Evolutionary conservation across 1,284 basidiomycete species (phyloP).

Genomic region (Boletellus dicymbophilus): DNA sequence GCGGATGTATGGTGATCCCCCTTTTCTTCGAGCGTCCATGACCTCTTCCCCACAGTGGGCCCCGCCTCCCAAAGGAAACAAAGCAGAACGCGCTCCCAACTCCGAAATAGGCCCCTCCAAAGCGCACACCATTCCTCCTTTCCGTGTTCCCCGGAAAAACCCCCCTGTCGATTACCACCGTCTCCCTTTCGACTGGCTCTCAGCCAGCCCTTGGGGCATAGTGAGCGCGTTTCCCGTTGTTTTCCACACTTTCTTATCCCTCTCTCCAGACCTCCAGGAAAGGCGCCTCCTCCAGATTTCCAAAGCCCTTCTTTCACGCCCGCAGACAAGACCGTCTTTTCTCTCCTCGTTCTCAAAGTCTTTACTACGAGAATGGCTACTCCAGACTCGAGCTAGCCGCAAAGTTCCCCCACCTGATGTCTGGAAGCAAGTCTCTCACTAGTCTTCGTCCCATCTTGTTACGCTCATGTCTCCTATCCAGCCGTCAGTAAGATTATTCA

Average conservation of each 20-base stretch:
- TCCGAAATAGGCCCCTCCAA: slow-evolving; percentile 1
- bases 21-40: slow-evolving; percentile 4
- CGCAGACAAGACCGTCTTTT: slow-evolving; percentile 24
- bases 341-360: slow-evolving; percentile 18
- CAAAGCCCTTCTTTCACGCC: slow-evolving; percentile 21
- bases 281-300: slow-evolving; percentile 22
- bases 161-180: slow-evolving; percentile 17
- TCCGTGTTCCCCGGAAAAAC: slow-evolving; percentile 13
- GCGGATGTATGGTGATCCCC: slow-evolving; percentile 21
- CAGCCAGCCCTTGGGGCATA: slow-evolving; percentile 16
- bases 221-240: slow-evolving; percentile 13
- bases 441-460: neutral
- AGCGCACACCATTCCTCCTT: slow-evolving; percentile 5
- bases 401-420: slow-evolving; percentile 33
- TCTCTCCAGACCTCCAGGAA: slow-evolving; percentile 15
- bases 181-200: slow-evolving; percentile 20
- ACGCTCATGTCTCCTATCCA: slow-evolving; percentile 22
- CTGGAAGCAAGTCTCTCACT: slow-evolving; percentile 25
- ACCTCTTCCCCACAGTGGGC: slow-evolving; percentile 20
- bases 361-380: slow-evolving; percentile 25
- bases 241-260: neutral
- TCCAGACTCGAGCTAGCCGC: slow-evolving; percentile 27
- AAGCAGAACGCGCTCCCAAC: slow-evolving; percentile 27
- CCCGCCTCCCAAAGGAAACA: slow-evolving; percentile 28
- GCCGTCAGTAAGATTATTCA: slow-evolving; percentile 47